Conservation (phyloP, 2,329 filamentous ascomycete species). For the Fusarium aywerte region DNA sequence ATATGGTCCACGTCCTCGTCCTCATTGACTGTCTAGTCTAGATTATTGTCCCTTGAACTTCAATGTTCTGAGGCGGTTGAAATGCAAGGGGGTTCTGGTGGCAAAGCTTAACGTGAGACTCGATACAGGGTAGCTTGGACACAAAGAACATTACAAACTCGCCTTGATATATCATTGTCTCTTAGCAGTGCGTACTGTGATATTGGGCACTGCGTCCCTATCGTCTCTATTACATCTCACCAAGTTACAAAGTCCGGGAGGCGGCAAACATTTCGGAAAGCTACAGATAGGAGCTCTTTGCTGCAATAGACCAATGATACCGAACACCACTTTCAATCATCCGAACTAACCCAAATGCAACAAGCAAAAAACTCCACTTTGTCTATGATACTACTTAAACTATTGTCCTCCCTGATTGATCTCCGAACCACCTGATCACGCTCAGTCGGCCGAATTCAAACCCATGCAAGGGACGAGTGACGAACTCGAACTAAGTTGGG, state of each 20-base stretch:
- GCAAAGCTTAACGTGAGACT: not conserved
- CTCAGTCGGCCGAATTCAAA: not conserved
- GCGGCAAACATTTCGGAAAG: not conserved
- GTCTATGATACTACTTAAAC: not conserved
- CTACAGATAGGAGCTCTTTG: not conserved
- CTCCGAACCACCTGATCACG: not conserved
- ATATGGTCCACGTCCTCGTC: not conserved
- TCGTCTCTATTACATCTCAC: too few relatives aligned
- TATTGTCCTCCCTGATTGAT: not conserved
- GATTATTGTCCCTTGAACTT: not conserved
- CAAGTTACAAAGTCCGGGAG: fast-evolving
- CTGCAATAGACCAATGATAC: not conserved
- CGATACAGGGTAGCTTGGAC: conserved; percentile 3
- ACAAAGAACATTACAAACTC: not conserved
- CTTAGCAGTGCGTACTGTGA: too few relatives aligned
- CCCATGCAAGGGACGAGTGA: conserved; percentile 19
- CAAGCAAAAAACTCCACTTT: not conserved
- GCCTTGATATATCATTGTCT: not conserved
- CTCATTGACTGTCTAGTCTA: not conserved
- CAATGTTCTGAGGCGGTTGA: not conserved
- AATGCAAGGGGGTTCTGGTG: not conserved
- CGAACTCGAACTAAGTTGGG: not conserved
- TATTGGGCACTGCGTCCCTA: not conserved
- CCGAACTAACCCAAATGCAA: not conserved
- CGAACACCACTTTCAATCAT: not conserved